Percentiles rank a stretch among this genome's conserved stretches.
Evolutionary conservation across 257 asterid genomes (phyloP).

Genomic region (Nicotiana otophora): DNA sequence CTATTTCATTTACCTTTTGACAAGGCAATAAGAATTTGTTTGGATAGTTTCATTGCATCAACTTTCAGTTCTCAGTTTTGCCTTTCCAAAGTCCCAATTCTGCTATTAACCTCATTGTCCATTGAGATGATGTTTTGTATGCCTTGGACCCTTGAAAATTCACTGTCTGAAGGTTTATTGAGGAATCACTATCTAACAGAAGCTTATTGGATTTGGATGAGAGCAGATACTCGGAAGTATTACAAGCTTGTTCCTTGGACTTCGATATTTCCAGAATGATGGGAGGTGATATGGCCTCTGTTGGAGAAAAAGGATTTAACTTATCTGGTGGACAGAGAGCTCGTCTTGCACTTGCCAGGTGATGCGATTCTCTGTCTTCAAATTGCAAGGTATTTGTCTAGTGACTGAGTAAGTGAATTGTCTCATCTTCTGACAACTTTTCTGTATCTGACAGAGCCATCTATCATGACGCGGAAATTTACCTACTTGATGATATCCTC

Average conservation of each 20-base stretch:
- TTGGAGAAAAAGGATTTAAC: conserved; percentile 88
- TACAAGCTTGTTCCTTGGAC: conserved; percentile 63
- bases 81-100: not conserved
- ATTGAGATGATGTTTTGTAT: conserved; percentile 1
- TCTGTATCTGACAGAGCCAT: conserved; percentile 57
- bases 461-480: conserved; percentile 57
- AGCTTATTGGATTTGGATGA: conserved; percentile 1
- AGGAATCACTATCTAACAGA: not conserved
- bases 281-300: conserved; percentile 82
- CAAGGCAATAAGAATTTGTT: not conserved
- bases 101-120: not conserved
- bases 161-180: not conserved
- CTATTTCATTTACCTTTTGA: conserved; percentile 9
- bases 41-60: not conserved
- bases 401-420: not conserved
- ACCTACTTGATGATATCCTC: conserved; percentile 88
- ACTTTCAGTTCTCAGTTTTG: not conserved
- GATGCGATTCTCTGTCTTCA: conserved; percentile 10
- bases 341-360: conserved; percentile 95
- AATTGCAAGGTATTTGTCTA: conserved; percentile 3
- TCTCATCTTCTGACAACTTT: conserved; percentile 12
- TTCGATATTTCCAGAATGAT: conserved; percentile 75
- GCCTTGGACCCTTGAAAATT: not conserved
- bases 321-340: conserved; percentile 94
- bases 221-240: conserved; percentile 64